These are phyloP conservation scores for Petrea volubilis DNA, from an alignment of 257 asterid genomes.

Conservation along the genomic window DNA sequence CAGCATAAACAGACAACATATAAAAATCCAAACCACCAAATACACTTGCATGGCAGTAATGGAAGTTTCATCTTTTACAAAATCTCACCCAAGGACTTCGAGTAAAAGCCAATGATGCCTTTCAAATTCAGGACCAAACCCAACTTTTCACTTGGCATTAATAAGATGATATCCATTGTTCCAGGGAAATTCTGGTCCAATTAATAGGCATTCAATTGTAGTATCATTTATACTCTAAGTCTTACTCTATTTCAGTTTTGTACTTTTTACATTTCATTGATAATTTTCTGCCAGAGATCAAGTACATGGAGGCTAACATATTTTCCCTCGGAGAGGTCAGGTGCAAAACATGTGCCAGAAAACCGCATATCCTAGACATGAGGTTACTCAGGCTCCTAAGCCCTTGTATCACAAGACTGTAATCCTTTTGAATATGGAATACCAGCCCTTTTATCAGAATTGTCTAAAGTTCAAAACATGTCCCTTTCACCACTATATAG, in stretches of 20 bases:
- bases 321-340: background rate
- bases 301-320: background rate
- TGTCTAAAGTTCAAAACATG: background rate
- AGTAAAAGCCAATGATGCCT: background rate
- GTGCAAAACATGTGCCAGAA: background rate
- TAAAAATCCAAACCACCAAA: slow-evolving; percentile 3
- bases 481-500: background rate
- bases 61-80: background rate
- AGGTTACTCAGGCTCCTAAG: background rate
- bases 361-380: background rate
- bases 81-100: background rate
- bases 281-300: background rate
- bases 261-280: background rate
- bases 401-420: background rate
- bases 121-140: background rate
- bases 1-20: slow-evolving; percentile 3
- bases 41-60: background rate
- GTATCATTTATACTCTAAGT: background rate
- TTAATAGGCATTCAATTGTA: background rate
- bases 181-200: background rate
- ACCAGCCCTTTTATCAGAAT: background rate
- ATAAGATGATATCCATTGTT: background rate
- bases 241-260: background rate
- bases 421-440: background rate
- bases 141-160: background rate